Evolutionary conservation across 352 stramenopile species (phyloP).

Genomic region (Globisporangium carolinianum): DNA sequence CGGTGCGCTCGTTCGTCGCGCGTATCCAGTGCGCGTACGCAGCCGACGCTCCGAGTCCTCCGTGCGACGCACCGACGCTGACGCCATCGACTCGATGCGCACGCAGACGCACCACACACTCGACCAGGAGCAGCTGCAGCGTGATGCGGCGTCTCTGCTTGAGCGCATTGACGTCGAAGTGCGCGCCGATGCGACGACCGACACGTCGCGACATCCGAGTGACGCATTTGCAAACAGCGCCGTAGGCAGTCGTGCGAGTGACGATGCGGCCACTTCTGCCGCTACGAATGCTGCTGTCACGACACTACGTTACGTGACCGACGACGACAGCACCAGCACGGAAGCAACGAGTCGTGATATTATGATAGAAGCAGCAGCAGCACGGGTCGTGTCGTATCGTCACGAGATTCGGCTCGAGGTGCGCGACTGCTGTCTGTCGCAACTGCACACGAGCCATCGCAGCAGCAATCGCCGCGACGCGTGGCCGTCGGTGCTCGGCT

Average conservation of each 20-base stretch:
- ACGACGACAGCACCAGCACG: no score
- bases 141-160: not conserved
- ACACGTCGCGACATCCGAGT: not conserved
- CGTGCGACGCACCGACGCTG: not conserved
- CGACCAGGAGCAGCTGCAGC: not conserved
- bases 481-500: slow-evolving; percentile 20
- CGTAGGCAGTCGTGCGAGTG: no score
- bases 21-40: not conserved
- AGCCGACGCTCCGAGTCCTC: no score
- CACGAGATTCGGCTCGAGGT: slow-evolving; percentile 23
- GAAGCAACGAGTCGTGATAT: not conserved
- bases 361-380: not conserved
- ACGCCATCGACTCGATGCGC: not conserved
- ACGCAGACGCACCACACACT: not conserved
- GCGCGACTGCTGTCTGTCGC: slow-evolving; percentile 16
- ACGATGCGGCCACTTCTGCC: no score
- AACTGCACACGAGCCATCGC: not conserved
- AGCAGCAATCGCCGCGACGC: no score
- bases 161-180: no score
- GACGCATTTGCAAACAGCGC: not conserved
- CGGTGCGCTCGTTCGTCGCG: slow-evolving; percentile 16
- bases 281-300: no score
- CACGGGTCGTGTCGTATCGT: not conserved
- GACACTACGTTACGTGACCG: no score
- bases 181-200: no score